Conservation (phyloP, 495 filamentous ascomycete genomes). For the Neurospora sp. region DNA sequence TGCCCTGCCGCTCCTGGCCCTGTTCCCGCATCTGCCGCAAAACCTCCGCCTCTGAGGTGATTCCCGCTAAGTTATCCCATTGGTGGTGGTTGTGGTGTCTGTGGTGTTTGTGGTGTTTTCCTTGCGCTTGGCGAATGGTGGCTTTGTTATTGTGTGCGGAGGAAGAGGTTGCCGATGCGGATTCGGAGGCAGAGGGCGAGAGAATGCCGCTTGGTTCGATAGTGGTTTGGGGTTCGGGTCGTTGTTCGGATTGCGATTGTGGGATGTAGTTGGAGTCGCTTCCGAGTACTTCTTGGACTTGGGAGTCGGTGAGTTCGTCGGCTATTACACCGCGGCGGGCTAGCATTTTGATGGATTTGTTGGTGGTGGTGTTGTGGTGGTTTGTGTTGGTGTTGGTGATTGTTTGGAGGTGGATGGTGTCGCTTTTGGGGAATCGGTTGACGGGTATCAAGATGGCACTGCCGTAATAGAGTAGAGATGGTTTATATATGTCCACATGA, state of each 20-base stretch:
- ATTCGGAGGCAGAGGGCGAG: background rate
- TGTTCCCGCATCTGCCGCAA: background rate
- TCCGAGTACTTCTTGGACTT: background rate
- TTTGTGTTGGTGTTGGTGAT: background rate
- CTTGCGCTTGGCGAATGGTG: accelerated
- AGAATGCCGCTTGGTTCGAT: background rate
- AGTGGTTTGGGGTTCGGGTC: background rate
- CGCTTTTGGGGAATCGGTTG: background rate
- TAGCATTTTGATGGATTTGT: background rate
- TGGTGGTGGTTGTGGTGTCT: background rate
- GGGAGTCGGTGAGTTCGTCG: background rate
- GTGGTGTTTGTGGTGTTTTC: background rate
- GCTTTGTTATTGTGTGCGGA: background rate
- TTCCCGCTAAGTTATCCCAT: background rate
- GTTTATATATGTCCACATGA: background rate
- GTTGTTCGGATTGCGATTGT: background rate
- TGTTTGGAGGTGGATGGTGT: background rate
- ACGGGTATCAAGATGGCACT: background rate
- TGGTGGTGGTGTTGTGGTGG: background rate
- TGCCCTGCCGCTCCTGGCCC: background rate
- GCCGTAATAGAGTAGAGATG: background rate
- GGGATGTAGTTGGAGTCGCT: background rate
- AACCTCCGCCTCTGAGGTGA: background rate
- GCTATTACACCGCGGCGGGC: background rate
- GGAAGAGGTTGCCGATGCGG: background rate